Evolutionary conservation across 2,329 filamentous ascomycete genomes (phyloP).

Genomic region (Periconia digitata): DNA sequence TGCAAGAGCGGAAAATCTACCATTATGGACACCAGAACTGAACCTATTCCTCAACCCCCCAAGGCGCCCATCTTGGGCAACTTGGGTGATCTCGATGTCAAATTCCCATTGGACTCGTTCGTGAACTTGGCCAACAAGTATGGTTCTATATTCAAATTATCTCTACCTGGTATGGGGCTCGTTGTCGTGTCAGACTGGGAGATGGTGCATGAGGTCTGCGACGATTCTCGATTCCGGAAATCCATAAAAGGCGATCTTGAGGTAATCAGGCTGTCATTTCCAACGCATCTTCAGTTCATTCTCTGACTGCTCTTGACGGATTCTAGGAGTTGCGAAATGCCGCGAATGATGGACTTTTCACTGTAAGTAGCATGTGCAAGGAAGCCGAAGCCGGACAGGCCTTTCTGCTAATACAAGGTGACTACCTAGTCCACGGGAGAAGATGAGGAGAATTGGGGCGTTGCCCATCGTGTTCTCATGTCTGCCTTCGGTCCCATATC

Average conservation of each 20-base stretch:
- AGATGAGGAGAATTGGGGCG: slow-evolving; percentile 48
- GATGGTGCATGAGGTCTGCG: background rate
- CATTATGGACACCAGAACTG: slow-evolving; percentile 9
- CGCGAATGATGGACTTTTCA: slow-evolving; percentile 46
- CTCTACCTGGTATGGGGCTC: slow-evolving; percentile 6
- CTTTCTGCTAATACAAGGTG: background rate
- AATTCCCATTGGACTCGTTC: slow-evolving; percentile 47
- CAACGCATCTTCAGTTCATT: background rate
- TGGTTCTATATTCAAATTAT: slow-evolving; percentile 49
- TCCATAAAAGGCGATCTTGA: background rate
- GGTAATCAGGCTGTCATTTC: background rate
- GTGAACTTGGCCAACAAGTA: slow-evolving; percentile 64
- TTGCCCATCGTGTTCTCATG: slow-evolving; percentile 66
- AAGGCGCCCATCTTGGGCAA: background rate
- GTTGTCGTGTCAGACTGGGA: background rate
- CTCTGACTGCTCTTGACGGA: slow-evolving; percentile 18
- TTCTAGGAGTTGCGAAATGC: slow-evolving; percentile 39
- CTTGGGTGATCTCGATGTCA: background rate
- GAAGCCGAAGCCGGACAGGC: background rate
- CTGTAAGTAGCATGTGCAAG: slow-evolving; percentile 14
- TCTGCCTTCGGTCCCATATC: slow-evolving; percentile 70
- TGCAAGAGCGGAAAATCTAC: background rate
- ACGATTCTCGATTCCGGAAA: background rate
- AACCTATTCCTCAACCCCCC: background rate
- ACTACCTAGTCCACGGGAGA: slow-evolving; percentile 24